Percentiles rank a stretch among this genome's conserved stretches.
These are phyloP conservation scores for Adansonia gregorii DNA, from an alignment of 441 rosid genomes.

Conservation along the genomic window DNA sequence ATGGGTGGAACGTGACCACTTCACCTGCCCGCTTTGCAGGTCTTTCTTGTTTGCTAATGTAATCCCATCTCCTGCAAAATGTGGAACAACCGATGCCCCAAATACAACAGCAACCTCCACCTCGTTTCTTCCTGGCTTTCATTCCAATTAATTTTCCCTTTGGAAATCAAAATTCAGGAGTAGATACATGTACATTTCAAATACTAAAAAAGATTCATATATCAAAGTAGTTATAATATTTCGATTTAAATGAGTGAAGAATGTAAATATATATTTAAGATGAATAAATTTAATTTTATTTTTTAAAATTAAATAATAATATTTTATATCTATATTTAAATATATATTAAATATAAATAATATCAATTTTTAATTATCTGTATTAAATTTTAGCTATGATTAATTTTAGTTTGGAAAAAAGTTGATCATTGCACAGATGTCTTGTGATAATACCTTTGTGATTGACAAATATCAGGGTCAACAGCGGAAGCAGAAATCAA, in stretches of 20 bases:
- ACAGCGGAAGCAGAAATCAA: background rate
- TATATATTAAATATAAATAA: too few species aligned
- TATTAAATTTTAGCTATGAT: background rate
- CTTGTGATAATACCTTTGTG: background rate
- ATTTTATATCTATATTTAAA: too few species aligned
- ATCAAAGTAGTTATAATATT: background rate
- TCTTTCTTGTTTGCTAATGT: constrained; percentile 38
- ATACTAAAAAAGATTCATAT: background rate
- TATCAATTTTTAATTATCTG: too few species aligned
- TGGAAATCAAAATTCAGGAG: background rate
- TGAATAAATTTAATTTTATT: too few species aligned
- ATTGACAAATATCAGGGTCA: background rate
- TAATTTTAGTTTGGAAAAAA: background rate
- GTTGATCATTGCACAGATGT: background rate
- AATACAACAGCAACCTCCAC: background rate
- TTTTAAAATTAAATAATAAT: too few species aligned
- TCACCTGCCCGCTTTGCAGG: constrained; percentile 81
- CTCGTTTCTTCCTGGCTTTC: constrained; percentile 4
- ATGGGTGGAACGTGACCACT: constrained; percentile 57
- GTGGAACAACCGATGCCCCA: background rate
- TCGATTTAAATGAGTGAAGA: too few species aligned
- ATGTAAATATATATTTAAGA: too few species aligned
- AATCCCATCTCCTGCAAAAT: constrained; percentile 3
- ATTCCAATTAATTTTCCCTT: background rate
- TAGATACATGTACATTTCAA: background rate